Evolutionary conservation across 202 grass and related monocot genomes (phyloP).

Genomic region (Musa balbisiana): DNA sequence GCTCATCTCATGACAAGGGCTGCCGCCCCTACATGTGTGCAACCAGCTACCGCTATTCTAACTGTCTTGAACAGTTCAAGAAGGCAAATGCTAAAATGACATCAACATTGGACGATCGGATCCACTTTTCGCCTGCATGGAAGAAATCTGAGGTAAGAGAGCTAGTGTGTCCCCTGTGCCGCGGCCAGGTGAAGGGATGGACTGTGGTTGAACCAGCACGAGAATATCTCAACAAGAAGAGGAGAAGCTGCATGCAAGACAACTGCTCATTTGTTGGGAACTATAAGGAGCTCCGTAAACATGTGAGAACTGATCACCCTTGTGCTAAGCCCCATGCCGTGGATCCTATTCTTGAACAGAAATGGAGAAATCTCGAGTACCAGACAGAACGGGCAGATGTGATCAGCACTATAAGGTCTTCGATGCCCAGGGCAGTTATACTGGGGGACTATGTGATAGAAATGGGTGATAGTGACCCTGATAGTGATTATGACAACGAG

Average conservation of each 20-base stretch:
- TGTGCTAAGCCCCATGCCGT: neutral
- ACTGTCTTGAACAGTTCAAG: conserved; percentile 42
- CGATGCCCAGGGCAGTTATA: conserved; percentile 10
- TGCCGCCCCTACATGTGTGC: conserved; percentile 44
- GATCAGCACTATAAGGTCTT: conserved; percentile 18
- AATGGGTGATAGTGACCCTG: neutral
- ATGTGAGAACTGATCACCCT: neutral
- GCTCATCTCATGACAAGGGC: conserved; percentile 42
- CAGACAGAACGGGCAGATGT: conserved; percentile 13
- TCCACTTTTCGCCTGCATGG: neutral
- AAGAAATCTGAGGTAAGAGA: conserved; percentile 5
- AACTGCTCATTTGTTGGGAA: conserved; percentile 5
- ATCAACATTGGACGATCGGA: neutral
- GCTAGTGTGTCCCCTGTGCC: conserved; percentile 10
- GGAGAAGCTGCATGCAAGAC: conserved; percentile 4
- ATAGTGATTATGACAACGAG: neutral
- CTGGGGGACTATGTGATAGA: conserved; percentile 23
- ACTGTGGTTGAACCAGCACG: conserved; percentile 12
- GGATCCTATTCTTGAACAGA: conserved; percentile 5
- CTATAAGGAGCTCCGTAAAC: conserved; percentile 11
- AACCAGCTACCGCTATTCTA: conserved; percentile 31
- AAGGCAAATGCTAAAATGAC: conserved; percentile 25
- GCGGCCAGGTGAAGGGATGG: conserved; percentile 19
- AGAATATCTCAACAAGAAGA: conserved; percentile 16
- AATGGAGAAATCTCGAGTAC: conserved; percentile 11